Percentiles rank a stretch among this genome's conserved stretches.
Evolutionary conservation across 202 grass and related monocot genomes (phyloP).

Genomic region (Digitaria exilis): DNA sequence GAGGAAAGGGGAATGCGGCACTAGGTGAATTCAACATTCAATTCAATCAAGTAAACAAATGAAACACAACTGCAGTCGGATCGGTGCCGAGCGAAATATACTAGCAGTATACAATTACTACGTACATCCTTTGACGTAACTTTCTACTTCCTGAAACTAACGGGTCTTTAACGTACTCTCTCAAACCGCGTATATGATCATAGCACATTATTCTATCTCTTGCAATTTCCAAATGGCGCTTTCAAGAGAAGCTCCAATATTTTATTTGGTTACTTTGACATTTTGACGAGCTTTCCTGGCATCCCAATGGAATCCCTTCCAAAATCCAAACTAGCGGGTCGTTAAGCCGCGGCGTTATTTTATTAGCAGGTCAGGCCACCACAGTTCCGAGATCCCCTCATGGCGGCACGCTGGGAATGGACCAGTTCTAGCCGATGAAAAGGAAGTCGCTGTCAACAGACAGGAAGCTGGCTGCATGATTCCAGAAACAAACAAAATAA

Average conservation of each 20-base stretch:
- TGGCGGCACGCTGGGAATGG: not conserved
- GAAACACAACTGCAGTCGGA: not conserved
- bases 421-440: not conserved
- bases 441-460: not conserved
- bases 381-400: not conserved
- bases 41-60: not conserved
- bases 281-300: slow-evolving; percentile 1
- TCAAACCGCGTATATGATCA: not conserved
- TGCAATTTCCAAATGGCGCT: not conserved
- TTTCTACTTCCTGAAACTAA: not conserved
- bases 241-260: not conserved
- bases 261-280: not conserved
- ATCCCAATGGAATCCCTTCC: slow-evolving; percentile 6
- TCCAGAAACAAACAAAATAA: not conserved
- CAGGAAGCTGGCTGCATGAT: not conserved
- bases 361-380: not conserved
- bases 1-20: not conserved
- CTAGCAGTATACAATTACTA: not conserved
- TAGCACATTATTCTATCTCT: not conserved
- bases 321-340: not conserved
- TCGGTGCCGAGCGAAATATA: not conserved
- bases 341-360: not conserved
- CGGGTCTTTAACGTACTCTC: slow-evolving; percentile 14
- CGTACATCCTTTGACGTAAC: not conserved
- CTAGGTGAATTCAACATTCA: not conserved